These are phyloP conservation scores for Pontederia crassipes DNA, from an alignment of 176 grass and related monocot species.

Conservation along the genomic window DNA sequence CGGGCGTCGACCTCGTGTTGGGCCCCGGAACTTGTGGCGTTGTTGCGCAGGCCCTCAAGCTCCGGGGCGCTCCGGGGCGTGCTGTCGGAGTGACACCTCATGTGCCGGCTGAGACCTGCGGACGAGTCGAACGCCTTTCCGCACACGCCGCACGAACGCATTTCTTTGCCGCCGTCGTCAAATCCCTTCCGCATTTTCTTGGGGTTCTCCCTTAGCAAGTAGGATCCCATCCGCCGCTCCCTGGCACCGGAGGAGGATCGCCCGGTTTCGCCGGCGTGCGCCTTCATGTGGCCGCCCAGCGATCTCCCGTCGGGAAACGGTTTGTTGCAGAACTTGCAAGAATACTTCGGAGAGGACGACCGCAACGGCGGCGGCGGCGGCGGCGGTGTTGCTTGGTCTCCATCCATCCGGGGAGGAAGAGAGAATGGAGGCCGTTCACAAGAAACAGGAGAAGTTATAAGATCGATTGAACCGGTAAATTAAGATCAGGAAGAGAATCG, in stretches of 20 bases:
- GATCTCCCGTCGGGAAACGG: constrained; percentile 33
- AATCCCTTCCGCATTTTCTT: background rate
- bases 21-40: too few relatives aligned
- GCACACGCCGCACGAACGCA: constrained; percentile 14
- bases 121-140: constrained; percentile 22
- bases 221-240: constrained; percentile 18
- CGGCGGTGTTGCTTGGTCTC: background rate
- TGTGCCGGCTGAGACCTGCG: constrained; percentile 15
- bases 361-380: too few relatives aligned
- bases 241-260: too few relatives aligned
- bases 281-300: constrained; percentile 48
- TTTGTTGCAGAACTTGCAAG: constrained; percentile 32
- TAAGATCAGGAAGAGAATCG: too few relatives aligned
- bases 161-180: background rate
- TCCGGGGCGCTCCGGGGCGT: too few relatives aligned
- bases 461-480: too few relatives aligned
- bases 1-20: background rate
- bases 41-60: too few relatives aligned
- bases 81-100: constrained; percentile 3
- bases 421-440: too few relatives aligned
- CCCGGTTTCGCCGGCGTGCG: constrained; percentile 21
- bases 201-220: constrained; percentile 8
- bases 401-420: background rate
- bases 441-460: too few relatives aligned
- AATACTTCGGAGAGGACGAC: constrained; percentile 10